Evolutionary conservation across 2,329 filamentous ascomycete species (phyloP).

Genomic region (Scedosporium boydii): DNA sequence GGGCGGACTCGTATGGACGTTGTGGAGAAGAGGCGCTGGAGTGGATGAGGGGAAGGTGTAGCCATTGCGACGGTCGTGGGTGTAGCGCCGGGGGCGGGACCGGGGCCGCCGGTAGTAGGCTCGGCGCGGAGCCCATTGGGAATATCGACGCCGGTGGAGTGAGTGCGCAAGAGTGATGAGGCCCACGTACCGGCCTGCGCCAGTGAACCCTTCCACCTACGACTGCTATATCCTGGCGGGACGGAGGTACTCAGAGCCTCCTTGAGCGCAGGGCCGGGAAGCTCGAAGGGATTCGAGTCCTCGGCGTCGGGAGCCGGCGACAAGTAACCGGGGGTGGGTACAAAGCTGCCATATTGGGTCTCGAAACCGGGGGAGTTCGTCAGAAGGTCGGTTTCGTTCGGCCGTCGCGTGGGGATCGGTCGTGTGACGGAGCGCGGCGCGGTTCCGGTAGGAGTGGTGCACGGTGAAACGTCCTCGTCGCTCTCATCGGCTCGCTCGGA

Average conservation of each 20-base stretch:
- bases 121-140: neutral
- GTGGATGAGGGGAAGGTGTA: slow-evolving; percentile 17
- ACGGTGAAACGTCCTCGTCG: neutral
- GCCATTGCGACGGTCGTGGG: neutral
- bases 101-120: neutral
- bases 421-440: neutral
- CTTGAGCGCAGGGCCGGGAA: slow-evolving; percentile 44
- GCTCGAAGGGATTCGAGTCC: slow-evolving; percentile 30
- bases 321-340: slow-evolving; percentile 26
- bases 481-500: neutral
- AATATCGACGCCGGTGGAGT: neutral
- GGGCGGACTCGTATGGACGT: slow-evolving; percentile 16
- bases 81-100: neutral
- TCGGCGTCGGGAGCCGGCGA: slow-evolving; percentile 12
- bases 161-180: neutral
- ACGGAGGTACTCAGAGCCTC: slow-evolving; percentile 4
- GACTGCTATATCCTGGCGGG: neutral
- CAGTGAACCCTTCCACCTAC: neutral
- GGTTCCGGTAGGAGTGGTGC: neutral
- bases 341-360: slow-evolving; percentile 45
- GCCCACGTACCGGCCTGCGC: neutral
- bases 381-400: slow-evolving; percentile 30
- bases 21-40: slow-evolving; percentile 26
- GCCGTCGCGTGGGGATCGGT: slow-evolving; percentile 7
- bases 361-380: slow-evolving; percentile 24